Evolutionary conservation across 2,329 filamentous ascomycete species (phyloP).

Genomic region (Aspergillus sp.): DNA sequence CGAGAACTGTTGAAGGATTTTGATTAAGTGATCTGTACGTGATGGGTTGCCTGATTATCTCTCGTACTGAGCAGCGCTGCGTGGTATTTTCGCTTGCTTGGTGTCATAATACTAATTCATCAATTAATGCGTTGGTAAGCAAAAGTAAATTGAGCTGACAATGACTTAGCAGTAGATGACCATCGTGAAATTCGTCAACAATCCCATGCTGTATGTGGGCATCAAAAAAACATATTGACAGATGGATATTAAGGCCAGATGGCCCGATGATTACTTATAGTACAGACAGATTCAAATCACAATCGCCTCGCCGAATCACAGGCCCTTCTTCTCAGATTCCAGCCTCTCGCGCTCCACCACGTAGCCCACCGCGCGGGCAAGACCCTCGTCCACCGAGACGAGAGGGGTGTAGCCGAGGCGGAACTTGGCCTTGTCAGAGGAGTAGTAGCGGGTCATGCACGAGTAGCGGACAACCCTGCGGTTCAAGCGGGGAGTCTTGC

Average conservation of each 20-base stretch:
- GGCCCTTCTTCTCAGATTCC: constrained; percentile 40
- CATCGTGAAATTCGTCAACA: not conserved
- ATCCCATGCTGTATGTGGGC: not conserved
- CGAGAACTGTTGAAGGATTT: constrained; percentile 15
- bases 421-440: constrained; percentile 47
- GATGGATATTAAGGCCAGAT: not conserved
- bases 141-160: not conserved
- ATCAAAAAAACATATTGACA: constrained; percentile 12
- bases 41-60: not conserved
- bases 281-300: constrained; percentile 10
- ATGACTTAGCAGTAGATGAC: not conserved
- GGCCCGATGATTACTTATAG: constrained; percentile 11
- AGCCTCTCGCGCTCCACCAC: constrained; percentile 35
- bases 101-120: not conserved
- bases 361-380: constrained; percentile 46
- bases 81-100: not conserved
- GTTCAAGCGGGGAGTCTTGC: constrained; percentile 48
- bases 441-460: constrained; percentile 50
- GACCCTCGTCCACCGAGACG: constrained; percentile 47
- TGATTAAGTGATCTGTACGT: constrained; percentile 5
- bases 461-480: constrained; percentile 47
- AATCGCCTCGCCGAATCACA: constrained; percentile 26
- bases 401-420: constrained; percentile 47
- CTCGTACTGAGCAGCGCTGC: not conserved
- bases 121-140: not conserved